These are phyloP conservation scores for Plicaturopsis crispa DNA, from an alignment of 768 basidiomycete species.

Conservation along the genomic window DNA sequence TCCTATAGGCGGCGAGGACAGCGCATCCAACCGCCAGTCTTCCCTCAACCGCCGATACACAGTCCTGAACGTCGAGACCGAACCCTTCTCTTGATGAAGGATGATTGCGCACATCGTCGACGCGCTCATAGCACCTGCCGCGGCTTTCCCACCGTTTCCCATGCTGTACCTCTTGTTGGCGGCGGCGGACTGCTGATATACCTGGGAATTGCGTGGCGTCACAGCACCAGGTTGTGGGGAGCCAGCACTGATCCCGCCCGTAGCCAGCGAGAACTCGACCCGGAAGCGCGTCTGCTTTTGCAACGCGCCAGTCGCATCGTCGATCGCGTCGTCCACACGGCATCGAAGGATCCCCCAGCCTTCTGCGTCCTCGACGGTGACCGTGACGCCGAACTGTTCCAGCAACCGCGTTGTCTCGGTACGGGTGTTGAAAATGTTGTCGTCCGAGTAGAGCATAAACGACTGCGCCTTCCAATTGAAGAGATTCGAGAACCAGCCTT, in stretches of 20 bases:
- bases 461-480: constrained; percentile 83
- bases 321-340: constrained; percentile 40
- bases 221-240: constrained; percentile 14
- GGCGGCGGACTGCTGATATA: constrained; percentile 15
- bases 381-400: constrained; percentile 52
- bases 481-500: constrained; percentile 92
- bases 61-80: constrained; percentile 75
- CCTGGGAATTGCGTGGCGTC: constrained; percentile 17
- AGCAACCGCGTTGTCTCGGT: constrained; percentile 57
- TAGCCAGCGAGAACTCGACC: constrained; percentile 56
- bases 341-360: constrained; percentile 41
- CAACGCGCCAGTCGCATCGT: constrained; percentile 27
- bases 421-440: constrained; percentile 54
- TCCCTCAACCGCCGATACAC: constrained; percentile 68
- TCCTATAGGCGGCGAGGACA: constrained; percentile 19
- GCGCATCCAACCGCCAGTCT: constrained; percentile 48
- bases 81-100: constrained; percentile 86
- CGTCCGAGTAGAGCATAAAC: constrained; percentile 46
- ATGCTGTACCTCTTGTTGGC: constrained; percentile 17
- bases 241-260: constrained; percentile 14
- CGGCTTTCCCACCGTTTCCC: constrained; percentile 19
- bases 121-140: too few relatives aligned
- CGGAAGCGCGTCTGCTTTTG: constrained; percentile 80
- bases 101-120: constrained; percentile 60
- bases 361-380: constrained; percentile 49